Percentiles rank a stretch among this genome's conserved stretches.
phyloP scores from a whole-genome alignment of 2,329 filamentous ascomycete genomes.

The Tympanopsis confertula region DNA sequence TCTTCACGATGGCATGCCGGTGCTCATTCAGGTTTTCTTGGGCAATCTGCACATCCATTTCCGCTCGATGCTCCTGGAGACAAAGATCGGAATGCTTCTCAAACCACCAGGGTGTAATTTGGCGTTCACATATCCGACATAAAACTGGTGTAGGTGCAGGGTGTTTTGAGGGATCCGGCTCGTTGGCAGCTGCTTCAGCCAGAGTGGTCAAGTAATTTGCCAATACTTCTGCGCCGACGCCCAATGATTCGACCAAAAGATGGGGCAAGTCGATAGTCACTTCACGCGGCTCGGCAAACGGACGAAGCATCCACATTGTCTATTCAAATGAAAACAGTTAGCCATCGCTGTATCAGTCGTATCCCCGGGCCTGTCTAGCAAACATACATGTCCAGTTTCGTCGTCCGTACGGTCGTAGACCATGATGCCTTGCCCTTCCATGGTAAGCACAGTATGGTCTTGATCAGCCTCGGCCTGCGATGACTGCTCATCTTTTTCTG shows the following conservation, averaged over 20 bases:
- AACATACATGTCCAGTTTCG: slow-evolving; percentile 79
- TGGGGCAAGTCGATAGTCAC: slow-evolving; percentile 90
- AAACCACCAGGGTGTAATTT: slow-evolving; percentile 98
- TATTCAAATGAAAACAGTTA: slow-evolving; percentile 25
- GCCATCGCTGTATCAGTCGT: background rate
- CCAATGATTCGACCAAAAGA: slow-evolving; percentile 82
- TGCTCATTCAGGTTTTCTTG: slow-evolving; percentile 89
- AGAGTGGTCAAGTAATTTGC: slow-evolving; percentile 85
- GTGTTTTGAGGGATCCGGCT: slow-evolving; percentile 50
- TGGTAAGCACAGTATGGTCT: slow-evolving; percentile 50
- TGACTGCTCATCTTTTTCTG: slow-evolving; percentile 15
- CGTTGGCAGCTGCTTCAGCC: slow-evolving; percentile 70
- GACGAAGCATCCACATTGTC: slow-evolving; percentile 99
- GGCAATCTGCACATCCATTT: slow-evolving; percentile 94
- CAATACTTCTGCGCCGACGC: slow-evolving; percentile 86
- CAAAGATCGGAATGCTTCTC: slow-evolving; percentile 97
- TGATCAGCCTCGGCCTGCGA: slow-evolving; percentile 22
- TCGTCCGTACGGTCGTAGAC: slow-evolving; percentile 83
- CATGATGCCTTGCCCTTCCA: slow-evolving; percentile 97
- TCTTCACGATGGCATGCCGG: slow-evolving; percentile 85
- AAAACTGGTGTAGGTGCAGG: slow-evolving; percentile 75
- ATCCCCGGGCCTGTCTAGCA: slow-evolving; percentile 3
- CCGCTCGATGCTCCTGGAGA: slow-evolving; percentile 85
- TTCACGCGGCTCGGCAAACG: slow-evolving; percentile 76
- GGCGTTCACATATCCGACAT: slow-evolving; percentile 92